Evolutionary conservation across 768 basidiomycete genomes (phyloP).

Genomic region (Gautieria morchelliformis): DNA sequence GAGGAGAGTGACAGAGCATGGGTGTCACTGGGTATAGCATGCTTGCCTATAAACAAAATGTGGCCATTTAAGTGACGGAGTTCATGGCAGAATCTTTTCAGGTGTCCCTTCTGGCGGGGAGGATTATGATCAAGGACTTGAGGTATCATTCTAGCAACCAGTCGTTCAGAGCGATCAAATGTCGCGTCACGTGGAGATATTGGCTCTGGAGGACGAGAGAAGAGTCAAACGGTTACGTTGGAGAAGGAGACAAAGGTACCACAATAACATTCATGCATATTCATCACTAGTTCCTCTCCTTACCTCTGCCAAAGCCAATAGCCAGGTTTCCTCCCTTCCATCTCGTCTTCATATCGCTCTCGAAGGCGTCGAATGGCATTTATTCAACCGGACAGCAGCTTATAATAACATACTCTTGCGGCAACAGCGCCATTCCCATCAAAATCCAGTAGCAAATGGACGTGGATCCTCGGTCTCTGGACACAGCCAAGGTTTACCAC

Average conservation of each 20-base stretch:
- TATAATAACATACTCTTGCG: slow-evolving; percentile 81
- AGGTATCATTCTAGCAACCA: slow-evolving; percentile 90
- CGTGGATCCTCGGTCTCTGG: slow-evolving; percentile 16
- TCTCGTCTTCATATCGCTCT: slow-evolving; percentile 76
- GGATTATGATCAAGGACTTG: slow-evolving; percentile 82
- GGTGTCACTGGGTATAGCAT: slow-evolving; percentile 74
- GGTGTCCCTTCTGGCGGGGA: slow-evolving; percentile 77
- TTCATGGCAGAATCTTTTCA: slow-evolving; percentile 68
- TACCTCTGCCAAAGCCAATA: slow-evolving; percentile 23
- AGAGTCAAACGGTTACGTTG: slow-evolving; percentile 47
- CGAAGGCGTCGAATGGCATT: slow-evolving; percentile 86
- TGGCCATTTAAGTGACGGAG: slow-evolving; percentile 3
- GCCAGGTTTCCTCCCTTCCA: slow-evolving; percentile 33
- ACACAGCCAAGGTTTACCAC: not conserved
- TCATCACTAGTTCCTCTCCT: not conserved
- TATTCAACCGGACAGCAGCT: slow-evolving; percentile 84
- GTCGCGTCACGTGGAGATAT: slow-evolving; percentile 86
- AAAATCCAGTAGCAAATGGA: slow-evolving; percentile 30
- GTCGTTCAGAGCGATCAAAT: slow-evolving; percentile 74
- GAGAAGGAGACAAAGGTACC: slow-evolving; percentile 33
- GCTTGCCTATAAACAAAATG: slow-evolving; percentile 33
- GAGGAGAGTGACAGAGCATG: slow-evolving; percentile 38
- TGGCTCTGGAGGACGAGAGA: slow-evolving; percentile 78
- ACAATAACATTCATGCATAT: not conserved
- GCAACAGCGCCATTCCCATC: slow-evolving; percentile 42